These are phyloP conservation scores for Ophiostoma pallidulum DNA, from an alignment of 2,329 filamentous ascomycete genomes.

Conservation along the genomic window DNA sequence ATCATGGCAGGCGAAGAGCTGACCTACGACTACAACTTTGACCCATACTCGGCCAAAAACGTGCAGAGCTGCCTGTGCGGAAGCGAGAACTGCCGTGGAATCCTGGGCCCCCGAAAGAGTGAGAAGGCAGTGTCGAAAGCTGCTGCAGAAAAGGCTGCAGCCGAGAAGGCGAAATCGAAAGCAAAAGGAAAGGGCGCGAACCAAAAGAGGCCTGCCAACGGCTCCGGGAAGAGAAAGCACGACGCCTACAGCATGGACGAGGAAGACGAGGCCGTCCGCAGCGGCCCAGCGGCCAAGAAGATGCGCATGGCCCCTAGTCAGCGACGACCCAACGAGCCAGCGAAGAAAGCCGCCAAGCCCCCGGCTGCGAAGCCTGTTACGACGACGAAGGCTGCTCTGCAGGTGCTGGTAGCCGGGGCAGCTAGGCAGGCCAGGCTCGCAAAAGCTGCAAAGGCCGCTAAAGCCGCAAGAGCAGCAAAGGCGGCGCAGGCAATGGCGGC, in stretches of 20 bases:
- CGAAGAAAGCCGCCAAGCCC: background rate
- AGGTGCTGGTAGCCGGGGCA: slow-evolving; percentile 7
- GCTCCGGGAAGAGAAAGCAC: slow-evolving; percentile 10
- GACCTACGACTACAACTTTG: slow-evolving; percentile 82
- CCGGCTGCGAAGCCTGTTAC: slow-evolving; percentile 1
- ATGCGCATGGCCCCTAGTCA: slow-evolving; percentile 4
- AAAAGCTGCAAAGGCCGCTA: slow-evolving; percentile 20
- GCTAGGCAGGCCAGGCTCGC: slow-evolving; percentile 8
- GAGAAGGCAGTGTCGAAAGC: slow-evolving; percentile 20
- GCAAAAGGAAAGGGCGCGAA: background rate
- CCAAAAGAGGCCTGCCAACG: background rate
- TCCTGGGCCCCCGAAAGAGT: slow-evolving; percentile 53
- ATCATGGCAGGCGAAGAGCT: slow-evolving; percentile 94
- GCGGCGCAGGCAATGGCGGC: background rate
- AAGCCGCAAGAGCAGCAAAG: slow-evolving; percentile 12
- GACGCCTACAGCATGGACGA: slow-evolving; percentile 11
- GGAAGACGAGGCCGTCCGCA: background rate
- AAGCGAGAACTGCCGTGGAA: slow-evolving; percentile 52
- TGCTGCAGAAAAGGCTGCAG: slow-evolving; percentile 5
- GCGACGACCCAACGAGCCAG: background rate
- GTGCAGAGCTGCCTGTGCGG: slow-evolving; percentile 58
- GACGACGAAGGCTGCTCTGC: slow-evolving; percentile 13
- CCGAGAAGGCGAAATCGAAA: slow-evolving; percentile 7
- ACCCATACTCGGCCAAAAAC: slow-evolving; percentile 59
- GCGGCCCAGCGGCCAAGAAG: slow-evolving; percentile 11